These are phyloP conservation scores for Pleoardoris graminearum DNA, from an alignment of 2,329 filamentous ascomycete species.

Conservation along the genomic window DNA sequence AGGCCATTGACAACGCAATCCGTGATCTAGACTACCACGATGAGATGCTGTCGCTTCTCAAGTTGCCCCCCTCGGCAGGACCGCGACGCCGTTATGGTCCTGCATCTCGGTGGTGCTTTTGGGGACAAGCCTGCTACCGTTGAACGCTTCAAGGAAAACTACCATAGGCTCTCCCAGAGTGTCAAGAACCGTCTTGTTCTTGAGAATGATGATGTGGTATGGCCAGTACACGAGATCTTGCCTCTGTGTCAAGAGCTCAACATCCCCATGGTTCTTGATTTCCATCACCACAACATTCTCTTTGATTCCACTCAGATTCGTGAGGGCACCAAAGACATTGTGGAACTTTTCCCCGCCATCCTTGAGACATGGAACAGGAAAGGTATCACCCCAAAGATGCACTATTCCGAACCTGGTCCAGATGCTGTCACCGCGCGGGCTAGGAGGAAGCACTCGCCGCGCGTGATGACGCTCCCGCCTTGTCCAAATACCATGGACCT, in stretches of 20 bases:
- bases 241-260: constrained; percentile 92
- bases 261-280: constrained; percentile 90
- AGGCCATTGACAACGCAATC: constrained; percentile 75
- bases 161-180: constrained; percentile 65
- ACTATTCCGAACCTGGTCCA: constrained; percentile 82
- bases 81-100: constrained; percentile 87
- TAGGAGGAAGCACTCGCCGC: constrained; percentile 80
- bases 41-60: constrained; percentile 77
- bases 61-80: constrained; percentile 76
- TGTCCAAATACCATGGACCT: constrained; percentile 84
- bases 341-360: constrained; percentile 74
- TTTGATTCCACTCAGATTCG: constrained; percentile 74
- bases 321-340: constrained; percentile 84
- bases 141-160: constrained; percentile 76
- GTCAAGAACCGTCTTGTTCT: constrained; percentile 82
- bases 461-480: constrained; percentile 79
- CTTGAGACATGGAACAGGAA: constrained; percentile 82
- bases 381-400: constrained; percentile 90
- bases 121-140: constrained; percentile 83
- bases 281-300: constrained; percentile 92
- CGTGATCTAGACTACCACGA: constrained; percentile 87
- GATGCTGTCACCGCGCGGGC: constrained; percentile 77
- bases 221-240: constrained; percentile 88
- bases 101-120: constrained; percentile 91
- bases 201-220: constrained; percentile 93